Conservation (phyloP, 331 rosid genomes). For the Pyracantha coccinea region DNA sequence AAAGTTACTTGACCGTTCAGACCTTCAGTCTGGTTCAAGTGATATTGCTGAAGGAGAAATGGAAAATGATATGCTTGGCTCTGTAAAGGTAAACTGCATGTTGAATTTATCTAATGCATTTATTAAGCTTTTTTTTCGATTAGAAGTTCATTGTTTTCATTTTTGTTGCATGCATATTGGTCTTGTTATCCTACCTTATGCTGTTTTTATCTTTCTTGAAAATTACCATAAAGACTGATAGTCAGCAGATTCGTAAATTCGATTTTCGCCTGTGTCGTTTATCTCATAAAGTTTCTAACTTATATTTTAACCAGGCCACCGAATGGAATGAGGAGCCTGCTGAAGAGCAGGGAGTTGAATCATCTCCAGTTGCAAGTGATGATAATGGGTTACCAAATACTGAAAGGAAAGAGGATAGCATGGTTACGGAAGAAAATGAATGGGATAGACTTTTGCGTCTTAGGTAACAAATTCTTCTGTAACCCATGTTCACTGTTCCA, state of each 20-base stretch:
- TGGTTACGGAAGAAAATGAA: constrained; percentile 77
- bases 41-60: constrained; percentile 87
- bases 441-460: constrained; percentile 91
- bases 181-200: neutral
- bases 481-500: neutral
- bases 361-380: constrained; percentile 53
- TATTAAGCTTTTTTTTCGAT: neutral
- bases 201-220: neutral
- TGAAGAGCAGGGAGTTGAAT: constrained; percentile 83
- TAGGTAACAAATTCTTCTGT: constrained; percentile 50
- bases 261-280: neutral
- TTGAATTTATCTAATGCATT: constrained; percentile 14
- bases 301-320: constrained; percentile 44
- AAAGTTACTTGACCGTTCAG: constrained; percentile 89
- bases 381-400: constrained; percentile 49
- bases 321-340: constrained; percentile 97
- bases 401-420: constrained; percentile 75
- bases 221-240: neutral
- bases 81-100: constrained; percentile 69
- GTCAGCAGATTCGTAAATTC: neutral
- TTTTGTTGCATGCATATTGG: neutral
- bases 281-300: constrained; percentile 19
- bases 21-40: constrained; percentile 66
- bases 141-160: neutral
- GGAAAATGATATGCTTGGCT: constrained; percentile 92